phyloP scores from a whole-genome alignment of 768 basidiomycete species.

The Trametes villosa region DNA sequence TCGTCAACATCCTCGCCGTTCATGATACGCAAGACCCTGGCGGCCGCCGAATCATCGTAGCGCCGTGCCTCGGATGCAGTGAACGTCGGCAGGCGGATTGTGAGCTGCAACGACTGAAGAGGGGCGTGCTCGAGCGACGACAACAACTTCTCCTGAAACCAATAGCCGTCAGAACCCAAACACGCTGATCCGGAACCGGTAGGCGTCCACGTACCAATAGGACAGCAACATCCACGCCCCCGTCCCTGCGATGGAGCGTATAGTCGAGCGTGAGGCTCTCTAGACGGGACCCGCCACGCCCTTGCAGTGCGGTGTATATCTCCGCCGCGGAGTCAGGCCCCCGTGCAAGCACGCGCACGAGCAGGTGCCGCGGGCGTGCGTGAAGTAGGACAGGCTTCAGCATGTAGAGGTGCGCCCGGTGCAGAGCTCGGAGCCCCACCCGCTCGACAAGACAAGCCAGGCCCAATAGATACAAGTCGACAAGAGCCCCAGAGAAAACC shows the following conservation, averaged over 20 bases:
- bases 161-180: too few relatives aligned
- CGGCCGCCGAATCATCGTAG: too few relatives aligned
- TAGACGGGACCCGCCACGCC: not conserved
- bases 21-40: too few relatives aligned
- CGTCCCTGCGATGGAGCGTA: too few relatives aligned
- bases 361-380: not conserved
- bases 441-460: not conserved
- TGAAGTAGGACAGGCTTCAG: not conserved
- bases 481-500: not conserved
- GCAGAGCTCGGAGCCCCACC: not conserved
- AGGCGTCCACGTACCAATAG: too few relatives aligned
- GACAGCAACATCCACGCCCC: too few relatives aligned
- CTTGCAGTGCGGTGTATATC: not conserved
- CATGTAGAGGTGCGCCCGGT: not conserved
- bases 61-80: too few relatives aligned
- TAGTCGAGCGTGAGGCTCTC: not conserved
- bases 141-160: not conserved
- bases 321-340: not conserved
- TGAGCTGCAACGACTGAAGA: not conserved
- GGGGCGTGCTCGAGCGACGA: not conserved
- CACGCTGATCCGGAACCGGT: too few relatives aligned
- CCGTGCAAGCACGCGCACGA: not conserved
- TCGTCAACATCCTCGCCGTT: too few relatives aligned
- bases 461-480: not conserved
- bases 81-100: too few relatives aligned